Base-by-base conservation (phyloP, 2,329 filamentous ascomycete species). In the Leptographium lundbergii region DNA sequence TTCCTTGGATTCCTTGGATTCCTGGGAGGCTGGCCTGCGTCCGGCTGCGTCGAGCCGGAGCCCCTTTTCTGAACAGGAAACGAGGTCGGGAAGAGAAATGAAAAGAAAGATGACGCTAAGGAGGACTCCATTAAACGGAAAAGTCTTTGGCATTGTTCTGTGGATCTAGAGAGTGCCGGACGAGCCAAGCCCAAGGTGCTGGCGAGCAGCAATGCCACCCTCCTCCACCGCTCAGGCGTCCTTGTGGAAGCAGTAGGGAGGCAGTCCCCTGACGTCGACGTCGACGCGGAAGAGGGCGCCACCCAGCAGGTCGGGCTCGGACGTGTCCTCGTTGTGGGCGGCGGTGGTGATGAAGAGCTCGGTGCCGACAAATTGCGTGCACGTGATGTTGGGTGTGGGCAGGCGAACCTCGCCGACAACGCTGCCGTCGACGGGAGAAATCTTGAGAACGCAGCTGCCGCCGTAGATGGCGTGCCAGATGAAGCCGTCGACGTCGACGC, bases 401-500 rank as follows among this genome's bases (percentile, higher is more conserved):
- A 95, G 74, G 59, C 75, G 78, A 63, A 96, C 78, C 73, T 90
- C 81, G 7, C 88, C 90, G 6, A 91, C 76, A 34, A 95, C 72
- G 66, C 84, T 75, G 3, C 89, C 90, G 56, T 79, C 71, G 10
- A 29, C 25, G 5, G 84, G 81, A 54, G 80, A 82, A 67, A 96
- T 86, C 69, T 87, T 83, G 64, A 95, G 74, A 27, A 96, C 88
- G 61, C 83, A 81, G 61, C 81, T 77, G 62, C 87, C 88, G 58
- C 90, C 90, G 68, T 89, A 94, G n/a, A 94, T 77, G 9, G 89
- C 88, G 62, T 88, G 85, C 91, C 92, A 96, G 67, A 96, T 78
- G 73, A 87, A 86, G n/a, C 90, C 91, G 58, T 95, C 83, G 51
- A 79, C 81, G 68, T 96, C 91, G 67, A 95, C 81, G 62, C 86